Base-by-base conservation (phyloP, 805 yeast genomes). In the Saturnispora galanensis region DNA sequence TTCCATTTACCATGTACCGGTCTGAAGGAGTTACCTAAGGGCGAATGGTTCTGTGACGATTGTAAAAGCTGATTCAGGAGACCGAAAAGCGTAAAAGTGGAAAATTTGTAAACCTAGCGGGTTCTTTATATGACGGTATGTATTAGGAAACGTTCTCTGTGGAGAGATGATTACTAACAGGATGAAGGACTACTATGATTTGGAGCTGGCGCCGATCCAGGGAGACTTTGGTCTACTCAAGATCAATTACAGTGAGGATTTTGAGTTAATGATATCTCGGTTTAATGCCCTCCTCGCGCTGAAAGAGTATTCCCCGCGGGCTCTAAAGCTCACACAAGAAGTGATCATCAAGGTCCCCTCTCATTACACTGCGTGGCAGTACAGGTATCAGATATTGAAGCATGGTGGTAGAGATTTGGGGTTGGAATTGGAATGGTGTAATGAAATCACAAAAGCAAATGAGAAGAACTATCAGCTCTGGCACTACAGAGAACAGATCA, bases 391-490 rank as follows among this genome's bases (percentile, higher is more conserved):
- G 35, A 79, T 79, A 18, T 55, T 82, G 18, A 53, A 56, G 18
- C 52, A 63, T 29, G 49, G 80, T 2, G 37, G 59, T 10, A 47
- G 49, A n/a, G 21, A 26, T 2, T 16, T 8, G 12, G 58, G 64
- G 34, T 54, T 76, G 28, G 95, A 90, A 56, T 67, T 87, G 33
- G 76, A 76, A 33, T 87, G 96, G 96, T 71, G 87, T 50, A 93
- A 85, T 54, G 69, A 69, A 31, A 65, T 85, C 31, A 89, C 95
- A 0, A 57, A 83, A 40, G 79, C 73, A 10, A 82, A 84, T 59
- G 83, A 89, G 35, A 93, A 93, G 61, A 90, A 89, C 66, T 93
- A 93, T 64, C 98, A 93, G 62, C 82, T 90, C n/a, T 93, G 97
- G 97, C 85, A 89, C 54, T 89, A 90, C 57, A 74, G 97, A 46